Conservation (phyloP, 257 asterid genomes). For the Catharanthus roseus region DNA sequence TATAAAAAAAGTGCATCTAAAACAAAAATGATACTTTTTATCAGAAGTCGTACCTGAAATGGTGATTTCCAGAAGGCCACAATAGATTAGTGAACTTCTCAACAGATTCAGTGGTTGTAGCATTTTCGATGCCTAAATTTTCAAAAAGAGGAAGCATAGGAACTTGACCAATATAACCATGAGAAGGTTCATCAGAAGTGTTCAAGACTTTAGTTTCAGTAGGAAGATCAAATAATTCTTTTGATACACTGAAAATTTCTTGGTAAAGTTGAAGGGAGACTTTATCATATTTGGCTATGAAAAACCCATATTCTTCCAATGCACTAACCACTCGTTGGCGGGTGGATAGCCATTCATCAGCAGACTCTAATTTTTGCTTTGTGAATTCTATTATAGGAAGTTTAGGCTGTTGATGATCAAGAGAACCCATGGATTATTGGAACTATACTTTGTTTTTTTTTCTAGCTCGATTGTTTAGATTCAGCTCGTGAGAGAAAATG, state of each 20-base stretch:
- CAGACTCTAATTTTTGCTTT: slow-evolving; percentile 33
- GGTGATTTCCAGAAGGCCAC: slow-evolving; percentile 37
- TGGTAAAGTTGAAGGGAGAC: slow-evolving; percentile 43
- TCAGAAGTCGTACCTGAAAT: slow-evolving; percentile 10
- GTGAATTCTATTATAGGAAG: slow-evolving; percentile 50
- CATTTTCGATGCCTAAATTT: slow-evolving; percentile 60
- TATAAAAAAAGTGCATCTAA: too few relatives aligned
- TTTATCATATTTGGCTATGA: slow-evolving; percentile 46
- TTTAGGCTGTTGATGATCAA: slow-evolving; percentile 14
- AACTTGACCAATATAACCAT: slow-evolving; percentile 68
- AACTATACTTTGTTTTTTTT: too few relatives aligned
- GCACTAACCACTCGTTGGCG: slow-evolving; percentile 43
- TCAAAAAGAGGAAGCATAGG: slow-evolving; percentile 59
- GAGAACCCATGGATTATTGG: slow-evolving; percentile 40
- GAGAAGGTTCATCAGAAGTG: slow-evolving; percentile 28
- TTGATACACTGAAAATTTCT: slow-evolving; percentile 46
- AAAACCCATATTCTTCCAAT: slow-evolving; percentile 65
- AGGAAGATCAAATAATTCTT: slow-evolving; percentile 55
- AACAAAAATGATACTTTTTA: too few relatives aligned
- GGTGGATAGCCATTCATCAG: slow-evolving; percentile 34
- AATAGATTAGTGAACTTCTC: slow-evolving; percentile 50
- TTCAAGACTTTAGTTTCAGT: slow-evolving; percentile 43
- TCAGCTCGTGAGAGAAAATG: too few relatives aligned
- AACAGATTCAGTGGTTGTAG: slow-evolving; percentile 49
- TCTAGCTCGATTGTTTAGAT: too few relatives aligned